These are phyloP conservation scores for Fraxinus greggii DNA, from an alignment of 305 asterid genomes.

Conservation along the genomic window DNA sequence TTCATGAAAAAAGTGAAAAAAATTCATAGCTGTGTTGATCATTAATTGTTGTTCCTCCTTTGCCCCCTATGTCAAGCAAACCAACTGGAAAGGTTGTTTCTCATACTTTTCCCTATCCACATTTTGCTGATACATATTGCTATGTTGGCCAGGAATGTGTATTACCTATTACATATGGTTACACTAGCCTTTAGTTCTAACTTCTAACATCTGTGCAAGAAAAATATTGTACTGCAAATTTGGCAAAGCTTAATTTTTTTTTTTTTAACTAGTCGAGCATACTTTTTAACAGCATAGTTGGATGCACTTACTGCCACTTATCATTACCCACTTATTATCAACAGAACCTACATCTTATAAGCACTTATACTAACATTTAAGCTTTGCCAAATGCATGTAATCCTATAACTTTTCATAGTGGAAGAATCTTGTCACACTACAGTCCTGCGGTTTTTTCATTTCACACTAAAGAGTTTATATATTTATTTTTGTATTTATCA, in stretches of 20 bases:
- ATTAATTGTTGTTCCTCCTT: neutral
- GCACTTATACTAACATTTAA: neutral
- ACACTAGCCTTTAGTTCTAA: neutral
- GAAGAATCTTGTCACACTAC: neutral
- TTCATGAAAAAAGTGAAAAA: neutral
- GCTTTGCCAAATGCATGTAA: neutral
- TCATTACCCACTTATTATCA: neutral
- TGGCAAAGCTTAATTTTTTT: neutral
- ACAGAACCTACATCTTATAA: neutral
- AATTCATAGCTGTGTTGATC: neutral
- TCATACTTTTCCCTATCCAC: neutral
- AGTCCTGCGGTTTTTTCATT: neutral
- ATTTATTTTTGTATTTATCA: neutral
- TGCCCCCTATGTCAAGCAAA: neutral
- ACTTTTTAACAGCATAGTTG: neutral
- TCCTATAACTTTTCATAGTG: neutral
- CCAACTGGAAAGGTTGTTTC: neutral
- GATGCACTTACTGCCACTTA: neutral
- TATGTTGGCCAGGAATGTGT: neutral
- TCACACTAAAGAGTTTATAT: neutral
- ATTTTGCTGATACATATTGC: neutral
- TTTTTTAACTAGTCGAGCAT: neutral
- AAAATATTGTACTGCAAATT: neutral
- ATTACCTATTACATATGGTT: neutral
- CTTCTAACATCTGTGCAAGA: neutral